phyloP scores from a whole-genome alignment of 257 asterid genomes.

The Echium plantagineum region DNA sequence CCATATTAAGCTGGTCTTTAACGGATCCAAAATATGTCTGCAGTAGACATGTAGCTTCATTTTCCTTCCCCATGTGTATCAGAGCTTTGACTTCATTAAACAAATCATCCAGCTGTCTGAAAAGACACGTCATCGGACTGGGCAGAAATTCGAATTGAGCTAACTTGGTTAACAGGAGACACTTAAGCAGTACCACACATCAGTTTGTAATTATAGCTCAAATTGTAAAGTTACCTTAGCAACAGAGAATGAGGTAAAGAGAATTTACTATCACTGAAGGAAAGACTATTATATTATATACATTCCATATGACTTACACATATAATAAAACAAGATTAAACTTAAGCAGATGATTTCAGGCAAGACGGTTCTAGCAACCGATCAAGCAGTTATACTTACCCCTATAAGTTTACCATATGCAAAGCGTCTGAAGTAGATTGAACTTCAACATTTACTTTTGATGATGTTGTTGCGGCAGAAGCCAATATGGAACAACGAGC shows the following conservation, averaged over 20 bases:
- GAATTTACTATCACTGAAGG: too few relatives aligned
- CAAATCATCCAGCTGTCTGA: constrained; percentile 56
- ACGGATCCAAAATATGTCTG: constrained; percentile 75
- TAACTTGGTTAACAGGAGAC: too few relatives aligned
- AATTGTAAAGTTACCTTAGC: too few relatives aligned
- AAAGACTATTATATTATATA: too few relatives aligned
- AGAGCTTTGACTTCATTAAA: constrained; percentile 55
- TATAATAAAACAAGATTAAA: neutral
- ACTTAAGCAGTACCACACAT: too few relatives aligned
- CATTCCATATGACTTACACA: too few relatives aligned
- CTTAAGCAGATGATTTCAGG: too few relatives aligned
- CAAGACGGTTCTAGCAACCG: neutral
- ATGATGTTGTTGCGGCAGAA: constrained; percentile 20
- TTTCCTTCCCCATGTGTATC: constrained; percentile 55
- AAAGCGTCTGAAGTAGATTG: constrained; percentile 14
- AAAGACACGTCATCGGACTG: constrained; percentile 36
- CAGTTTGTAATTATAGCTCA: neutral
- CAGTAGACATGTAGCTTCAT: constrained; percentile 59
- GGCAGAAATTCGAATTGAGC: constrained; percentile 1
- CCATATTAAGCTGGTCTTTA: constrained; percentile 57
- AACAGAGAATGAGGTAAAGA: too few relatives aligned
- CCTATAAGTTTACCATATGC: constrained; percentile 19
- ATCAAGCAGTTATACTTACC: constrained; percentile 24
- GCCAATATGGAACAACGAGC: constrained; percentile 14
- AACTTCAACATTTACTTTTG: constrained; percentile 14